A percentile compares a stretch with the other conserved stretches of the same genome.
These are phyloP conservation scores for Lyophyllum shimeji DNA, from an alignment of 768 basidiomycete species.

Conservation along the genomic window DNA sequence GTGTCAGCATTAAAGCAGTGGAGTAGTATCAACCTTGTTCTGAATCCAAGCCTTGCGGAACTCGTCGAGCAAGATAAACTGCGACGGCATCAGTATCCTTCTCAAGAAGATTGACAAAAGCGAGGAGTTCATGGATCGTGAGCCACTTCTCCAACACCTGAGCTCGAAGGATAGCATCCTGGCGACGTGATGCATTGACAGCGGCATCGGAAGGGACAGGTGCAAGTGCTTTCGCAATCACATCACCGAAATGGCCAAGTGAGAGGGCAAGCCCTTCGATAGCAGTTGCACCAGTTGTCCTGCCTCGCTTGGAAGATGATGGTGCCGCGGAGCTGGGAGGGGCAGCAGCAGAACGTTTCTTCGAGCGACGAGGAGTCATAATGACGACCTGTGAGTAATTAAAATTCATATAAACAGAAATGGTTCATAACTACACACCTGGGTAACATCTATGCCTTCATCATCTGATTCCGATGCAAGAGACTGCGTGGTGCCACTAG, in stretches of 20 bases:
- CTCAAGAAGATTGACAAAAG: too few relatives aligned
- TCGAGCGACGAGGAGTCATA: background rate
- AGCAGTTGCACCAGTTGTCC: constrained; percentile 1
- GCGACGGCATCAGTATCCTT: background rate
- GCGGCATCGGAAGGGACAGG: background rate
- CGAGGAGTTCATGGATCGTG: too few relatives aligned
- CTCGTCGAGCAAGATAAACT: background rate
- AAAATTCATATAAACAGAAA: background rate
- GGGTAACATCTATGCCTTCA: background rate
- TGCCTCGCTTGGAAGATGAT: background rate
- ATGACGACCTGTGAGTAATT: background rate
- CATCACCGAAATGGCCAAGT: background rate
- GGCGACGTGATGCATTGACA: background rate
- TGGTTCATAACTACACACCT: background rate
- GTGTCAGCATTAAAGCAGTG: background rate
- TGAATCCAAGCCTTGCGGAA: background rate
- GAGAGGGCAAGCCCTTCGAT: background rate
- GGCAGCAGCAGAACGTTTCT: background rate
- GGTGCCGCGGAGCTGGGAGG: background rate
- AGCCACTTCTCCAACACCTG: too few relatives aligned
- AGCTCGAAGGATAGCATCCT: background rate
- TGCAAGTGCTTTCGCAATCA: background rate
- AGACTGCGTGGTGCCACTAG: background rate
- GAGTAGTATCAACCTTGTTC: background rate
- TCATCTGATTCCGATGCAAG: background rate